Base-by-base conservation (phyloP, 192 early-diverging fungal genomes). In the Funneliformis geosporum region DNA sequence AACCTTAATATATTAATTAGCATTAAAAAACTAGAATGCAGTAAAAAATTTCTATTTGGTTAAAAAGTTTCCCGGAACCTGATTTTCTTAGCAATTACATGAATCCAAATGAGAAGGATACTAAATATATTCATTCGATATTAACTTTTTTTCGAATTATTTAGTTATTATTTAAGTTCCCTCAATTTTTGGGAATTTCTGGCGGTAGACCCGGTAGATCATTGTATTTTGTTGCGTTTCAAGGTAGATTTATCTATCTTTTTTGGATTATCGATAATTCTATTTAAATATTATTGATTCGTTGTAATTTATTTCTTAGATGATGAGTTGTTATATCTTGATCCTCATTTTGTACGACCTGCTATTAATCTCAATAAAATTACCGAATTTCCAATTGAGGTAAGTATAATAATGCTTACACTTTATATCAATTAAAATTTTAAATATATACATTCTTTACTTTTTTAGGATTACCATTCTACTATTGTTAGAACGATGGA, bases 131-230 rank as follows among this genome's bases (percentile, higher is more conserved):
- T n/a, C n/a, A n/a, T n/a, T n/a, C n/a, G n/a, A 16, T 61, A 21
- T 60, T 33, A 40, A 25, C n/a, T 60, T 21, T n/a, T 46, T 73
- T 38, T 75, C 4, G 42, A 25, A 18, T 81, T 47, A 50, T 82
- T 55, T 76, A 83, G 66, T 21, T 33, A 27, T 76, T 85, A 7
- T 85, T 83, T 69, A 70, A 55, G 21, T 61, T 85, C 8, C 84
- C 82, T 28, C 84, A 85, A 73, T 83, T 85, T 46, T 81, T 85
- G 60, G 84, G 84, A 12, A 85, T 85, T 28, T 82, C 84, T 27
- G 84, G 84, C 23, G 84, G 84, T 14, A 70, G 84, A 33, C 84
- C 84, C 0, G 73, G 80, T 21, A 80, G 82, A 9, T 85, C 84
- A 39, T 79, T 85, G 5, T 85, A 85, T 64, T 85, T 85, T 80